A percentile compares a stretch with the other conserved stretches of the same genome.
Evolutionary conservation across 2,329 filamentous ascomycete genomes (phyloP).

Genomic region (Calonectria honghensis): DNA sequence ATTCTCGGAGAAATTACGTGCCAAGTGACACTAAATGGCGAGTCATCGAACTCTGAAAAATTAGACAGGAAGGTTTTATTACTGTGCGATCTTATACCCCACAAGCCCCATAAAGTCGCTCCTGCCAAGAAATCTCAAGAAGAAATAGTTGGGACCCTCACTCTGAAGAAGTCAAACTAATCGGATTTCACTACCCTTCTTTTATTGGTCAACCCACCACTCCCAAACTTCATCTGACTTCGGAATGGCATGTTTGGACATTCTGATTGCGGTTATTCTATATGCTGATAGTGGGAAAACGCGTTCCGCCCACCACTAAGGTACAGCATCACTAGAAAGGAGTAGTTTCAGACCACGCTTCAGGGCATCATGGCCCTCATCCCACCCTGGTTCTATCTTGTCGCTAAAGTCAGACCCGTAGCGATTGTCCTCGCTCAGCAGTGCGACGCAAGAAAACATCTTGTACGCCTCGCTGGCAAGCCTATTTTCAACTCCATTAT

Average conservation of each 20-base stretch:
- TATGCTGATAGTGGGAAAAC: neutral
- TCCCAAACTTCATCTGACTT: neutral
- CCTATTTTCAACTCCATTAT: neutral
- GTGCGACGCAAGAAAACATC: neutral
- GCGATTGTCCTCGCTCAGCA: neutral
- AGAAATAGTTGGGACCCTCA: neutral
- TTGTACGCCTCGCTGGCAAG: conserved; percentile 7
- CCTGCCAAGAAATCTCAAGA: neutral
- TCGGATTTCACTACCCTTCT: neutral
- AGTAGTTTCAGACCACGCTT: neutral
- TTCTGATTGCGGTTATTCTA: neutral
- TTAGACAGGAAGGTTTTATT: neutral
- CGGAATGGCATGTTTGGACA: neutral
- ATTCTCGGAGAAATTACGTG: neutral
- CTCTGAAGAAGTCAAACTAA: neutral
- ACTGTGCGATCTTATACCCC: neutral
- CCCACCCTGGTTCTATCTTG: neutral
- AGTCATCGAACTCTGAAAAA: neutral
- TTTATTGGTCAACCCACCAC: neutral
- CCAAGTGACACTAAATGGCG: neutral
- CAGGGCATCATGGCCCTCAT: neutral
- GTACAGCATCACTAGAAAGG: neutral
- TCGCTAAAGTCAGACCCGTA: conserved; percentile 7
- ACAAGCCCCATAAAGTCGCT: neutral
- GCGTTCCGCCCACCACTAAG: neutral